Conservation (phyloP, 495 filamentous ascomycete genomes). For the Xylaria grammica region DNA sequence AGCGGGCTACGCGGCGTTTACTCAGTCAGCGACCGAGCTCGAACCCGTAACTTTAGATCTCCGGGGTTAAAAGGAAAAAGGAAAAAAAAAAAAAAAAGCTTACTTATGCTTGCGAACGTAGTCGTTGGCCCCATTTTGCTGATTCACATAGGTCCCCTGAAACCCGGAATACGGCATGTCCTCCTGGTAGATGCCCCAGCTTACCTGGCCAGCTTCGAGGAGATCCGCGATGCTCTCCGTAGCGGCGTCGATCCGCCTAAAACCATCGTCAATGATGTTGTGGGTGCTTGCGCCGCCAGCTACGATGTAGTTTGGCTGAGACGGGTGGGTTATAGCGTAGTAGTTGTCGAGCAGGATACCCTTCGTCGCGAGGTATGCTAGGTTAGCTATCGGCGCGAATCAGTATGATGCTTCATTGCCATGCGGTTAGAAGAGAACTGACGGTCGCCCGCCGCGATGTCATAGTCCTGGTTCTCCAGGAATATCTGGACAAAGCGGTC, state of each 20-base stretch:
- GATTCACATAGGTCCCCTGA: constrained; percentile 59
- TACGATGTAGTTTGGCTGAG: constrained; percentile 71
- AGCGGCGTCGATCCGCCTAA: constrained; percentile 58
- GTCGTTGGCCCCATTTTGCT: constrained; percentile 53
- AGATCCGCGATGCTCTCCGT: constrained; percentile 69
- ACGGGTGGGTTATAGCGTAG: constrained; percentile 66
- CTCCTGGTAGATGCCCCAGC: constrained; percentile 72
- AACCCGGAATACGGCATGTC: constrained; percentile 69
- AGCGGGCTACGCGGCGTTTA: constrained; percentile 46
- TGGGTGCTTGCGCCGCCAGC: constrained; percentile 64
- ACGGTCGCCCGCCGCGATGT: constrained; percentile 30
- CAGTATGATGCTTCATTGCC: not conserved
- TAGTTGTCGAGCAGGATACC: constrained; percentile 70
- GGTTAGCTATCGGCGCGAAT: constrained; percentile 40
- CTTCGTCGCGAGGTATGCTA: constrained; percentile 60
- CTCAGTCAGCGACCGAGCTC: not conserved
- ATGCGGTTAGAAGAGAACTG: constrained; percentile 17
- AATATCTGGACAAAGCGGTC: constrained; percentile 69
- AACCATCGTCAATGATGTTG: constrained; percentile 67
- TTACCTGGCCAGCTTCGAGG: constrained; percentile 66
- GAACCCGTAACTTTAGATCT: too few species aligned
- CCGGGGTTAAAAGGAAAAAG: too few species aligned
- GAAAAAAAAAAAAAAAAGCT: too few species aligned
- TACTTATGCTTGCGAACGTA: constrained; percentile 77
- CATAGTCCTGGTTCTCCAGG: constrained; percentile 70